A percentile compares a stretch with the other conserved stretches of the same genome.
Evolutionary conservation across 1,284 basidiomycete species (phyloP).

Genomic region (Melampsora larici-populina): DNA sequence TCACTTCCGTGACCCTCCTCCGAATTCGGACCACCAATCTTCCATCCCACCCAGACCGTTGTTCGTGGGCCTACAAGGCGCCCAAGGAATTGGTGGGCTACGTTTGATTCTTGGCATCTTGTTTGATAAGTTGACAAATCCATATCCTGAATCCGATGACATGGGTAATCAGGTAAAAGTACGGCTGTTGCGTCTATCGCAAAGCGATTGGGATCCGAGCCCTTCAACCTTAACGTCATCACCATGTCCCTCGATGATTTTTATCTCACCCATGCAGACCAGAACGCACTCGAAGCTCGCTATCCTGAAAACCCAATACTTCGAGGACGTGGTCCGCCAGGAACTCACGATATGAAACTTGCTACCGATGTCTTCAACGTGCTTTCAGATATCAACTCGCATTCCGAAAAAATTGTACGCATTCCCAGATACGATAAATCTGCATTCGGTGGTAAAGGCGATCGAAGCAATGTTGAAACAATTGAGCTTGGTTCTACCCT

Average conservation of each 20-base stretch:
- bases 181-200: conserved; percentile 1
- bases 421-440: conserved; percentile 39
- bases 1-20: too few relatives aligned
- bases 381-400: conserved; percentile 19
- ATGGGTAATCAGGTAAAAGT: conserved; percentile 14
- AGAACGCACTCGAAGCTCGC: conserved; percentile 11
- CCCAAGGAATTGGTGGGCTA: conserved; percentile 39
- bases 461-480: conserved; percentile 1
- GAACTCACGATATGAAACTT: conserved; percentile 51
- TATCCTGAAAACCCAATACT: conserved; percentile 52
- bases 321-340: conserved; percentile 53
- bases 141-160: not conserved
- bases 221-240: not conserved
- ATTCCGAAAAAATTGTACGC: not conserved
- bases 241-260: conserved; percentile 38
- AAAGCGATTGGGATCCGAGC: not conserved
- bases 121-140: not conserved
- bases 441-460: conserved; percentile 13
- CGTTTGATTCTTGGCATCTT: not conserved
- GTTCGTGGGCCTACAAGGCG: conserved; percentile 30
- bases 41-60: not conserved
- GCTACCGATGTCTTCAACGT: not conserved
- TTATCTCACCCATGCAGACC: conserved; percentile 20
- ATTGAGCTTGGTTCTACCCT: not conserved
- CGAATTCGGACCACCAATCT: too few relatives aligned